Percentiles rank a stretch among this genome's conserved stretches.
These are phyloP conservation scores for Leccinum disarticulatum DNA, from an alignment of 768 basidiomycete species.

Conservation along the genomic window DNA sequence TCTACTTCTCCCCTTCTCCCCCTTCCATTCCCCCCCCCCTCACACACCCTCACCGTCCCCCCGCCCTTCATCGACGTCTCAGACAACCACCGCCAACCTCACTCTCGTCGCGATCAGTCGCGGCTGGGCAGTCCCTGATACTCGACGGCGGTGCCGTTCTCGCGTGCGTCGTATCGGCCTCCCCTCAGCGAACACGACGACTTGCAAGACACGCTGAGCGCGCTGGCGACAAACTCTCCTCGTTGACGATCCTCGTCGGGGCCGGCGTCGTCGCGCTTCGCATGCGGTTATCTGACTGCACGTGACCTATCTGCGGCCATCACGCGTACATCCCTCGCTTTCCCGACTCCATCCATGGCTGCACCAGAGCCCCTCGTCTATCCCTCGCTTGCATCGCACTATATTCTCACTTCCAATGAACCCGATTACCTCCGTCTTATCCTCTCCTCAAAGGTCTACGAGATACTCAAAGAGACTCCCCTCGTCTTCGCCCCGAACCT, in stretches of 20 bases:
- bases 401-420: slow-evolving; percentile 60
- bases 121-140: neutral
- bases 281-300: slow-evolving; percentile 25
- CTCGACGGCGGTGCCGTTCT: neutral
- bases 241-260: slow-evolving; percentile 15
- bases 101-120: slow-evolving; percentile 21
- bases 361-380: slow-evolving; percentile 67
- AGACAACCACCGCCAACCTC: neutral
- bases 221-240: slow-evolving; percentile 2
- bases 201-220: neutral
- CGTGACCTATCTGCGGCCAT: slow-evolving; percentile 22
- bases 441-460: slow-evolving; percentile 87
- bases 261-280: slow-evolving; percentile 10
- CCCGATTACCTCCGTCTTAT: slow-evolving; percentile 91
- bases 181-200: slow-evolving; percentile 1
- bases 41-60: neutral
- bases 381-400: slow-evolving; percentile 65
- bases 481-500: slow-evolving; percentile 85
- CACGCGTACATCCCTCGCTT: neutral
- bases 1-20: slow-evolving; percentile 8
- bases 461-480: slow-evolving; percentile 86
- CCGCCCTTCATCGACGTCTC: neutral
- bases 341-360: slow-evolving; percentile 25
- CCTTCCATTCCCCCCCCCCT: neutral
- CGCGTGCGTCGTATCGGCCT: slow-evolving; percentile 5